Evolutionary conservation across 352 stramenopile species (phyloP).

Genomic region (Pythium phragmitis): DNA sequence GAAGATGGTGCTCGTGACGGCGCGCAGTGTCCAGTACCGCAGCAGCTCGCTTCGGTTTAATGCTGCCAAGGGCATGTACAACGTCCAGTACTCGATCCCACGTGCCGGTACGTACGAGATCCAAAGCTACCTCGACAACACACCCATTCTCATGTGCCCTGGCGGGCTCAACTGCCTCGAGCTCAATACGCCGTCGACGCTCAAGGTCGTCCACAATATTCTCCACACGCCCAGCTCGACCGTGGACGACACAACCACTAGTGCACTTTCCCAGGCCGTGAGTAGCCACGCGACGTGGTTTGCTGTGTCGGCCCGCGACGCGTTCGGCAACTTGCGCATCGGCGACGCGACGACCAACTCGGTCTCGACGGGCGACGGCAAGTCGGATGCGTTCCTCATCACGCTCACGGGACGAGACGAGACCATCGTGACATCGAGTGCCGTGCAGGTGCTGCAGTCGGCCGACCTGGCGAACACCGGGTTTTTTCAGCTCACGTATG

Average conservation of each 20-base stretch:
- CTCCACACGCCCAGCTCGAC: constrained; percentile 89
- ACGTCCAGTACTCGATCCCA: constrained; percentile 93
- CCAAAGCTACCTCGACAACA: constrained; percentile 71
- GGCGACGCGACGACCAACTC: constrained; percentile 72
- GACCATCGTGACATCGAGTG: constrained; percentile 83
- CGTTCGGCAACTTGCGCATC: constrained; percentile 92
- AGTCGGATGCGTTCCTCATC: constrained; percentile 92
- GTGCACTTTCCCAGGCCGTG: constrained; percentile 70
- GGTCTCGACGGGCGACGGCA: constrained; percentile 71
- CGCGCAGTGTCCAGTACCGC: constrained; percentile 74
- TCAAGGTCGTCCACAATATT: constrained; percentile 89
- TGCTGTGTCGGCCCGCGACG: constrained; percentile 85
- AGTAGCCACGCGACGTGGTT: constrained; percentile 89
- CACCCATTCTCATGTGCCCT: constrained; percentile 91
- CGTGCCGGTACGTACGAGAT: constrained; percentile 86
- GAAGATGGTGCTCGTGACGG: constrained; percentile 67
- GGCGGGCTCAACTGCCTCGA: constrained; percentile 39
- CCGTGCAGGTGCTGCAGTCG: constrained; percentile 72
- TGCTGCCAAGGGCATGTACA: constrained; percentile 73
- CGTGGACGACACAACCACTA: constrained; percentile 65
- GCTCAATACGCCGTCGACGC: constrained; percentile 49
- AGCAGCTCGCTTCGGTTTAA: constrained; percentile 63
- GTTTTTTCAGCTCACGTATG: constrained; percentile 76
- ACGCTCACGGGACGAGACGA: constrained; percentile 70
- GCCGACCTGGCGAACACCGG: constrained; percentile 30